Conservation (phyloP, 129 eudicot genomes). For the Deinandra increscens region DNA sequence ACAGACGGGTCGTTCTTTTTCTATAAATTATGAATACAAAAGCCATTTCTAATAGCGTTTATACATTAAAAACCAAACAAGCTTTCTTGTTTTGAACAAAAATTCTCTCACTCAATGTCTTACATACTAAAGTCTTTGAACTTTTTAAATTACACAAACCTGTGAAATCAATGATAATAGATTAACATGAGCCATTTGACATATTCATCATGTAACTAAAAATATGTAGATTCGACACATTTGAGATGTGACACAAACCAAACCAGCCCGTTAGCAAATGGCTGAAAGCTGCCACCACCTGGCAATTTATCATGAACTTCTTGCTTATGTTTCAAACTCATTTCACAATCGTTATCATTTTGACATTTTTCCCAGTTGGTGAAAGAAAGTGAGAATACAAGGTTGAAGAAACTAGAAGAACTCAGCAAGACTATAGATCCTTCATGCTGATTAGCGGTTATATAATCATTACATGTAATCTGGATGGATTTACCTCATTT, state of each 20-base stretch:
- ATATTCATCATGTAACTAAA: no score
- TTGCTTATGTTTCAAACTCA: background rate
- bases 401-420: conserved; percentile 82
- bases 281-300: background rate
- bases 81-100: background rate
- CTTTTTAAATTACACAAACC: background rate
- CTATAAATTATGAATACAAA: background rate
- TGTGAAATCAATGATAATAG: background rate
- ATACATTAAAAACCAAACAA: background rate
- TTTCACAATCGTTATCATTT: conserved; percentile 10
- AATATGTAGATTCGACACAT: background rate
- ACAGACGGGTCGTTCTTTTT: background rate
- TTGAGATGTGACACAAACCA: conserved; percentile 1
- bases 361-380: conserved; percentile 48
- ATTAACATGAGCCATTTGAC: background rate
- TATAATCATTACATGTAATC: background rate
- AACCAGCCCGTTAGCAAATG: background rate
- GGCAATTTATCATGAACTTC: background rate
- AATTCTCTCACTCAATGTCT: background rate
- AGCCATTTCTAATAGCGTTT: background rate
- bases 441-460: conserved; percentile 31
- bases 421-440: conserved; percentile 65
- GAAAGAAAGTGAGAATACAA: conserved; percentile 71
- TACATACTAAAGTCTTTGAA: background rate
- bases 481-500: conserved; percentile 9